Base-by-base conservation (phyloP, 768 basidiomycete genomes). In the Lactifluus volemus region DNA sequence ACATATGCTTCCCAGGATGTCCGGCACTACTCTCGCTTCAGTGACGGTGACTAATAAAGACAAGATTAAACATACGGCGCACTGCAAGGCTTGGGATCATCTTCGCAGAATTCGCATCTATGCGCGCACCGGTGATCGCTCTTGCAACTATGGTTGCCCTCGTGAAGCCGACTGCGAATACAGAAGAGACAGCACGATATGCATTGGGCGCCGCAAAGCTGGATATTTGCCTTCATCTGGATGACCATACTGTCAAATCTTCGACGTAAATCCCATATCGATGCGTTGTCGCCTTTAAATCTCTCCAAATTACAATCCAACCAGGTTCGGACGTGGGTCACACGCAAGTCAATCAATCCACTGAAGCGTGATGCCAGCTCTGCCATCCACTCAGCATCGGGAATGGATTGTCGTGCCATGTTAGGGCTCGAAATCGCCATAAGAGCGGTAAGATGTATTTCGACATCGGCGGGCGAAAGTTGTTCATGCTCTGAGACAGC, bases 191-290 rank as follows among this genome's bases (percentile, higher is more conserved):
- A 73, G 65, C 85, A 86, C 0, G 55, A 58, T 0, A 62, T 58
- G 63, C 85, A 86, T 49, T 75, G 71, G 61, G 74, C 65, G 49
- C 73, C 74, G 67, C 85, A 86, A 3, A 84, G 66, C 58, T 81
- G 34, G 34, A 36, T 3, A 10, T 36, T 36, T 10, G 34, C 10
- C 5, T 10, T 36, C 34, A 36, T 36, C 42, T 81, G 80, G 3
- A 84, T 76, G 7, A 72, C 68, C 3, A 74, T 63, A 15, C 55
- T 72, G n/a, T 80, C 77, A 53, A 82, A 77, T 4, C 71, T 65
- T 55, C 83, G 73, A 14, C 74, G 73, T 17, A 86, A 63, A 4
- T 73, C 72, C 39, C 76, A 77, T 8, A 84, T 76, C 32, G 76
- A 72, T 0, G 83, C 73, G 49, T 81, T 71, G 15, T 68, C 70